Evolutionary conservation across 2,329 filamentous ascomycete genomes (phyloP).

Genomic region (Boeremia exigua): DNA sequence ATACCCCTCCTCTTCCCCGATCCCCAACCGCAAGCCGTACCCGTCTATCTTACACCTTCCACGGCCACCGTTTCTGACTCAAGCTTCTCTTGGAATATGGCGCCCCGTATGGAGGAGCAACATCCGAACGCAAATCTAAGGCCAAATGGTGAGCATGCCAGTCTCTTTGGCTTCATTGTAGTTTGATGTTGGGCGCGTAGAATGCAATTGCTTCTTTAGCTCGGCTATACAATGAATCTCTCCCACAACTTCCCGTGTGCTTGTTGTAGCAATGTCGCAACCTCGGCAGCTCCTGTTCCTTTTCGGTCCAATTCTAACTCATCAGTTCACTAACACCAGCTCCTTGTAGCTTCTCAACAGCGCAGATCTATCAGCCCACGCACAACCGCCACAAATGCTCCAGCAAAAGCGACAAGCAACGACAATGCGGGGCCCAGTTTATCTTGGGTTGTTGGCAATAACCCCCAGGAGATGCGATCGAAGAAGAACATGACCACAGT

Average conservation of each 20-base stretch:
- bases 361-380: slow-evolving; percentile 21
- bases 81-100: slow-evolving; percentile 32
- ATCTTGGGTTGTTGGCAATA: slow-evolving; percentile 43
- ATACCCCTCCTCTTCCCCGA: slow-evolving; percentile 32
- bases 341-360: slow-evolving; percentile 5
- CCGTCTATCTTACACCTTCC: slow-evolving; percentile 30
- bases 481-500: slow-evolving; percentile 42
- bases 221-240: background rate
- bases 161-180: slow-evolving; percentile 8
- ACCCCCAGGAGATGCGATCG: slow-evolving; percentile 41
- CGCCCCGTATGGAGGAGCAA: slow-evolving; percentile 21
- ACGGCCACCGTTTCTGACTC: slow-evolving; percentile 30
- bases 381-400: slow-evolving; percentile 17
- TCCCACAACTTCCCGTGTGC: background rate
- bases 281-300: background rate
- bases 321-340: background rate
- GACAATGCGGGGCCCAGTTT: slow-evolving; percentile 19
- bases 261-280: background rate
- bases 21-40: slow-evolving; percentile 23
- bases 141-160: slow-evolving; percentile 30
- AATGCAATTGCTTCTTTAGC: background rate
- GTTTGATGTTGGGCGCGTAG: background rate
- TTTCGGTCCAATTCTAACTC: background rate
- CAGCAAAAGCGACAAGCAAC: background rate
- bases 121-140: slow-evolving; percentile 4